Evolutionary conservation across 2,329 filamentous ascomycete genomes (phyloP), one percentile per base, ranked within the genome.

Genomic region (Davidsoniella australis): DNA sequence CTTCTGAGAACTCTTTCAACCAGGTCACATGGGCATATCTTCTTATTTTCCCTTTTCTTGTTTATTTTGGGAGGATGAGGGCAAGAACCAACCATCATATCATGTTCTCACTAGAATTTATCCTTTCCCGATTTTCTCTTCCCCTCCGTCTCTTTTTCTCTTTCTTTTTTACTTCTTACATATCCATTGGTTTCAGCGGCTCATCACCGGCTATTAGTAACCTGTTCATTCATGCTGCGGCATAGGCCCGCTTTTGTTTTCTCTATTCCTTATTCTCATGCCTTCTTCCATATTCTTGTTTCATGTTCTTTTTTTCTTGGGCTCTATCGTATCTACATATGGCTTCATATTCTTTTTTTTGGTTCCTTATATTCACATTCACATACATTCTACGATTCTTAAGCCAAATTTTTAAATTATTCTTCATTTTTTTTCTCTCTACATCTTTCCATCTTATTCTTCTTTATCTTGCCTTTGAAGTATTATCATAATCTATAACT

Each of bases 211-310:
- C 26, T 33, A 23, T 23, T 14, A 33, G 48, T 57, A 53, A 56
- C 58, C 59, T 60, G 59, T 33, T 33, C 26, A 33, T 33, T 12
- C 26, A 33, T 33, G 26, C 26, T 33, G 26, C 26, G 26, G 26
- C 8, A 33, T 12, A 33, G 55, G 59, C 54, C 54, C 57, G 53
- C 41, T 38, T 56, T 49, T 53, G 56, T 56, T 46, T 51, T 36
- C 42, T n/a, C 18, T 53, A 53, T 51, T 53, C 54, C 26, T 53
- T 53, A 54, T 33, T 54, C 44, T 43, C 46, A 49, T 45, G 46
- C 49, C 37, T 54, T 51, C 41, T 44, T 51, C 54, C 54, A 53
- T 47, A 53, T 50, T 54, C 55, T 55, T 48, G 52, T 48, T 52
- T 55, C 54, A 55, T 52, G 54, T 38, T 41, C 41, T 18, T 42